Percentiles rank a stretch among this genome's conserved stretches.
phyloP scores from a whole-genome alignment of 23 red algal genomes.

The Gracilaria caudata region DNA sequence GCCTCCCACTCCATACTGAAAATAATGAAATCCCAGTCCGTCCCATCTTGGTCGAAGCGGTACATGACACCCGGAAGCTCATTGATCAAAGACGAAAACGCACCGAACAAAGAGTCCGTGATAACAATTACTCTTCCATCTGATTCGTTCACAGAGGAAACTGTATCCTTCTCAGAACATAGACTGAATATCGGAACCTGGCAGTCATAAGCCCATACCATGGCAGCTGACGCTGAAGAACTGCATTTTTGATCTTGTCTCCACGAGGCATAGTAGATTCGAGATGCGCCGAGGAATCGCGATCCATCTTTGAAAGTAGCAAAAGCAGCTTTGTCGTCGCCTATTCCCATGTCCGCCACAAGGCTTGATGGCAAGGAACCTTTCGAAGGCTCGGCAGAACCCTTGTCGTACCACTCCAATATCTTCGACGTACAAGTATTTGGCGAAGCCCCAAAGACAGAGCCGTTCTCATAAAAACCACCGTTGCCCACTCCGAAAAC shows the following conservation, averaged over 20 bases:
- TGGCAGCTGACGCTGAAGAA: conserved; percentile 9
- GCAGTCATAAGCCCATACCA: conserved; percentile 69
- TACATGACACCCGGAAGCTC: conserved; percentile 54
- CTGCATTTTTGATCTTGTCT: not conserved
- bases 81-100: conserved; percentile 26
- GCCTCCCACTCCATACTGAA: conserved; percentile 54
- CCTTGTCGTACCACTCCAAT: conserved; percentile 27
- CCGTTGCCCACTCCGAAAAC: conserved; percentile 21
- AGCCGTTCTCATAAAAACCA: conserved; percentile 7
- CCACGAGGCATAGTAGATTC: conserved; percentile 10
- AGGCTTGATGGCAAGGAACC: not conserved
- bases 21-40: conserved; percentile 42
- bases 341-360: conserved; percentile 38
- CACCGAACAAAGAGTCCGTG: conserved; percentile 32
- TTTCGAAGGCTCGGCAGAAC: not conserved
- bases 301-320: conserved; percentile 37
- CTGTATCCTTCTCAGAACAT: not conserved
- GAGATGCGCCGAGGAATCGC: conserved; percentile 52
- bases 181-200: conserved; percentile 49
- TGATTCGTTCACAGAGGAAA: conserved; percentile 12
- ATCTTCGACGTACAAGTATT: conserved; percentile 23
- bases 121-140: conserved; percentile 27
- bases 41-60: conserved; percentile 28
- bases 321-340: conserved; percentile 50
- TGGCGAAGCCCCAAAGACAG: conserved; percentile 10